phyloP scores from a whole-genome alignment of 108 stramenopile genomes.

The Cyclotella sp. region DNA sequence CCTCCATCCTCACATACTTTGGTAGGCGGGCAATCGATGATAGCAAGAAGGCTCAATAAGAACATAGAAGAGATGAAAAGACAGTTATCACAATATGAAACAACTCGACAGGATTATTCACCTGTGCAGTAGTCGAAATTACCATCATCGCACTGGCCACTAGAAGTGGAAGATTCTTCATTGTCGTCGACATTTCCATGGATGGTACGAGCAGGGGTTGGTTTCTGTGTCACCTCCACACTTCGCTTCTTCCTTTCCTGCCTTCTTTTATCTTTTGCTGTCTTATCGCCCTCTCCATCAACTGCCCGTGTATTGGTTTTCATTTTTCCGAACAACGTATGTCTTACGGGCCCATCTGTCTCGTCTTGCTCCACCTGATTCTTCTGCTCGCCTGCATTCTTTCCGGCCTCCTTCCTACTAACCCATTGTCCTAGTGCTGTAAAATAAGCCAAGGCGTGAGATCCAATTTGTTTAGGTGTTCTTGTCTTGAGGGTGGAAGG shows the following conservation, averaged over 20 bases:
- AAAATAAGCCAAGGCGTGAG: conserved; percentile 16
- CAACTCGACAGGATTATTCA: not conserved
- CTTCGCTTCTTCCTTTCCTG: too few species aligned
- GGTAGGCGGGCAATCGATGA: not conserved
- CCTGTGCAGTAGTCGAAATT: conserved; percentile 48
- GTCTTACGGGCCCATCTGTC: not conserved
- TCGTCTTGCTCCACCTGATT: not conserved
- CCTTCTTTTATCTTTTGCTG: too few species aligned
- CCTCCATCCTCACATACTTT: conserved; percentile 37
- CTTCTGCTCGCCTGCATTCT: not conserved
- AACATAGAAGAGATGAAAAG: not conserved
- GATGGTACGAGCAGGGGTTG: not conserved
- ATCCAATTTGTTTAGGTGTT: conserved; percentile 21
- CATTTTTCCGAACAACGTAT: not conserved
- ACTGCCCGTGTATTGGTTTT: not conserved
- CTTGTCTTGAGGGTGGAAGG: not conserved
- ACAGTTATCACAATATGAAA: not conserved
- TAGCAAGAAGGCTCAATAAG: not conserved
- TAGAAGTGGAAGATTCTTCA: not conserved
- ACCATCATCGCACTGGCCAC: conserved; percentile 31
- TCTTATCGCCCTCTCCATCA: too few species aligned
- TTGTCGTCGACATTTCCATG: too few species aligned
- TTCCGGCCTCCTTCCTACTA: not conserved
- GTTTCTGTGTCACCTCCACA: conserved; percentile 1
- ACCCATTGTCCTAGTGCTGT: conserved; percentile 16